Evolutionary conservation across 2,329 filamentous ascomycete species (phyloP).

Genomic region (Teratosphaeria epicoccoides): DNA sequence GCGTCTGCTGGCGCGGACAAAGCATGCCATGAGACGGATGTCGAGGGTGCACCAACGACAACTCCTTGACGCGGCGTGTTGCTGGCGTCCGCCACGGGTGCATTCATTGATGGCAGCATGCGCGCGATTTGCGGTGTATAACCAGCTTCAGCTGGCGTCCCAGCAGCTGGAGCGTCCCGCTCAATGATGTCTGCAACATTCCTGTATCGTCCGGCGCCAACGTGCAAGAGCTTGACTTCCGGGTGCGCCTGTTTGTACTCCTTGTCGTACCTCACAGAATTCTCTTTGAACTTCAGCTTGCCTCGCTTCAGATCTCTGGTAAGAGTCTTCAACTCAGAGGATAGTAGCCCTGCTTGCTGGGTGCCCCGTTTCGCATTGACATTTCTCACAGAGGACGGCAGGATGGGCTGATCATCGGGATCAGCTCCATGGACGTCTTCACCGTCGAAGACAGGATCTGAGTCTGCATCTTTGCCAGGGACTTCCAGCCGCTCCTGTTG

Average conservation of each 20-base stretch:
- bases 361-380: neutral
- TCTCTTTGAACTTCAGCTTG: neutral
- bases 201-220: conserved; percentile 3
- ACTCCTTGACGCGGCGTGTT: neutral
- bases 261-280: conserved; percentile 1
- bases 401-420: neutral
- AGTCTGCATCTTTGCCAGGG: neutral
- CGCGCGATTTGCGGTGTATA: neutral
- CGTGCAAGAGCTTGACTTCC: conserved; percentile 1
- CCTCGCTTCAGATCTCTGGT: neutral
- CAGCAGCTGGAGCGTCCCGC: neutral
- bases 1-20: neutral
- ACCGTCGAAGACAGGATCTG: neutral
- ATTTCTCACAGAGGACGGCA: neutral
- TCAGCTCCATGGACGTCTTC: neutral
- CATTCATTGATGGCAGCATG: neutral
- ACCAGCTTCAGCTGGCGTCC: neutral
- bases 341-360: neutral
- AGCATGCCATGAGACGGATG: neutral
- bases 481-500: neutral
- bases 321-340: neutral
- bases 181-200: neutral
- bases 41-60: neutral
- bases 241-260: conserved; percentile 3
- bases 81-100: neutral